Conservation (phyloP, 495 filamentous ascomycete species). For the Tuber umbilicatum region DNA sequence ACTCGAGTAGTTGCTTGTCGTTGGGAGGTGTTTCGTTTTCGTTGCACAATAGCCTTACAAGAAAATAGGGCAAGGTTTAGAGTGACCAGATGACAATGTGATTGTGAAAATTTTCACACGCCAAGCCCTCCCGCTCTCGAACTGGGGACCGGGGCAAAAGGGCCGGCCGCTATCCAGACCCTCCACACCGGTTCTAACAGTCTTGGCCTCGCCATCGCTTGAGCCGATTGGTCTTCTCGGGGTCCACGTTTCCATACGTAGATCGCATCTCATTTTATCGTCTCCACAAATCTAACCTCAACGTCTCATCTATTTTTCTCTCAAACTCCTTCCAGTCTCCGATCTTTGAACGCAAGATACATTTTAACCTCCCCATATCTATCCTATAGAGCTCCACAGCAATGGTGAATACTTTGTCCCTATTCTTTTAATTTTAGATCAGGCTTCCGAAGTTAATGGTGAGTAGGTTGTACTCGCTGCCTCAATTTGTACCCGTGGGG, state of each 20-base stretch:
- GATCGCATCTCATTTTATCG: slow-evolving; percentile 1
- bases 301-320: slow-evolving; percentile 20
- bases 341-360: slow-evolving; percentile 10
- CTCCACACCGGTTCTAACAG: too few species aligned
- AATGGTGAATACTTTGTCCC: slow-evolving; percentile 18
- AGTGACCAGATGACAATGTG: too few species aligned
- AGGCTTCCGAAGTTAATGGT: slow-evolving; percentile 13
- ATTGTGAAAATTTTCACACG: too few species aligned
- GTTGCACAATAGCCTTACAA: too few species aligned
- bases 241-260: too few species aligned
- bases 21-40: too few species aligned
- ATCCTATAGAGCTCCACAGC: slow-evolving; percentile 13
- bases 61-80: too few species aligned
- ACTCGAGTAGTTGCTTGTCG: too few species aligned
- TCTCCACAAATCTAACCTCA: slow-evolving; percentile 16
- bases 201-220: neutral
- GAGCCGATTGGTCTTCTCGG: too few species aligned
- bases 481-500: slow-evolving; percentile 96
- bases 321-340: slow-evolving; percentile 16
- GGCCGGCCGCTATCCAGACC: too few species aligned
- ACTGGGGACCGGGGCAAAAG: too few species aligned
- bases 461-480: slow-evolving; percentile 90
- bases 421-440: neutral
- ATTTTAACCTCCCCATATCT: slow-evolving; percentile 2
- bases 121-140: too few species aligned